These are phyloP conservation scores for Tetrahymena thermophila DNA, from an alignment of 73 alveolate species.

Conservation along the genomic window DNA sequence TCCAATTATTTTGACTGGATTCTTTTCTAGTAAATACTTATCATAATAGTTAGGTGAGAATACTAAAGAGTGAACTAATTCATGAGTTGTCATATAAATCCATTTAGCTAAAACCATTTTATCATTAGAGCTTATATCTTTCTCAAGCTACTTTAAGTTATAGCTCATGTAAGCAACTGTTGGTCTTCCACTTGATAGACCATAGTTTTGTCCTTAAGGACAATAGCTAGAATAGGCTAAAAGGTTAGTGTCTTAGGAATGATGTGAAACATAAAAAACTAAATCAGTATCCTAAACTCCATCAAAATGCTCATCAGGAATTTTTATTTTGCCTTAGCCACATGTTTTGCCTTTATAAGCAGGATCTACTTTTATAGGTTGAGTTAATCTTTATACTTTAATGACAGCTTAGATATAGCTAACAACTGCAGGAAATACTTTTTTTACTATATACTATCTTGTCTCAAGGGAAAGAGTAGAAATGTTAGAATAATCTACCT, in stretches of 20 bases:
- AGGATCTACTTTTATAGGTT: not conserved
- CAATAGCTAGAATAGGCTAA: not conserved
- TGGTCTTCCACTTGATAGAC: not conserved
- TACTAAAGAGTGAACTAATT: conserved; percentile 12
- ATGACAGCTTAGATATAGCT: not conserved
- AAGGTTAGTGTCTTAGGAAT: not conserved
- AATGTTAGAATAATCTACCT: not conserved
- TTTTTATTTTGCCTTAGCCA: not conserved
- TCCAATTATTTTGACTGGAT: not conserved
- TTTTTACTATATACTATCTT: not conserved
- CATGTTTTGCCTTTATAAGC: not conserved
- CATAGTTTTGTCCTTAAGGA: not conserved
- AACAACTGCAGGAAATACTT: not conserved
- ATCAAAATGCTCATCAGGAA: not conserved
- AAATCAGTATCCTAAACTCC: not conserved
- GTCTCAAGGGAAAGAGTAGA: not conserved
- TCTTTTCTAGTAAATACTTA: not conserved
- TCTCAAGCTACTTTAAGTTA: not conserved
- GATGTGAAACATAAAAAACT: not conserved
- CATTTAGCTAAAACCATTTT: conserved; percentile 6
- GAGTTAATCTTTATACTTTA: not conserved
- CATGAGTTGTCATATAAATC: conserved; percentile 30
- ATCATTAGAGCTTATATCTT: not conserved
- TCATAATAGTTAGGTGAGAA: conserved; percentile 3
- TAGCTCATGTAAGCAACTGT: not conserved